A percentile compares a stretch with the other conserved stretches of the same genome.
phyloP scores from a whole-genome alignment of 192 early-diverging fungal genomes.

The Podila minutissima region DNA sequence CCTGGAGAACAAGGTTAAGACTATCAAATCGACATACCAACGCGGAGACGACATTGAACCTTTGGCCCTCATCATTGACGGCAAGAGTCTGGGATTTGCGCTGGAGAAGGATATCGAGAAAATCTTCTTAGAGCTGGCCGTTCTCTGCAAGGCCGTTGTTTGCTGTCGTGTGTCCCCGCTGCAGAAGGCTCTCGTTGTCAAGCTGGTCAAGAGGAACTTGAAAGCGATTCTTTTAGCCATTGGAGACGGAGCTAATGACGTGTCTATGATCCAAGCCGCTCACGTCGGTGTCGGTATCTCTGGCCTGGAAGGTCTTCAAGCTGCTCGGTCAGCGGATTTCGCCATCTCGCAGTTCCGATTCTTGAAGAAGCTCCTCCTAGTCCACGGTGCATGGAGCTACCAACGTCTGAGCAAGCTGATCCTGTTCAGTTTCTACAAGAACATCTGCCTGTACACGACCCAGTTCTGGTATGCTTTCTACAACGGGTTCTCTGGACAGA shows the following conservation, averaged over 20 bases:
- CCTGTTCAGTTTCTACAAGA: constrained; percentile 99
- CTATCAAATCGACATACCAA: constrained; percentile 68
- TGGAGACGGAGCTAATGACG: constrained; percentile 99
- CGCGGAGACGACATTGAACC: constrained; percentile 62
- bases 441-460: constrained; percentile 97
- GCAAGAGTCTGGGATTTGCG: constrained; percentile 91
- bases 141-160: constrained; percentile 93
- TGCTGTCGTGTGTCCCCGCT: constrained; percentile 99
- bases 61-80: constrained; percentile 97
- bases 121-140: constrained; percentile 89
- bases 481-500: constrained; percentile 97
- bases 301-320: constrained; percentile 96
- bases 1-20: constrained; percentile 86
- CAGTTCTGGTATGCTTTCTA: constrained; percentile 97
- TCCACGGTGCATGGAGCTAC: constrained; percentile 98
- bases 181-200: constrained; percentile 98
- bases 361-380: constrained; percentile 93
- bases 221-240: constrained; percentile 94
- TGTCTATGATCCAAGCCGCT: constrained; percentile 99
- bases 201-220: constrained; percentile 93
- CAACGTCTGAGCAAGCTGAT: constrained; percentile 95
- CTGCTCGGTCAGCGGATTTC: constrained; percentile 96
- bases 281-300: constrained; percentile 98
- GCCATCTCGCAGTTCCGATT: constrained; percentile 98
- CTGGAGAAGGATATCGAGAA: constrained; percentile 86